Base-by-base conservation (phyloP, 2,329 filamentous ascomycete species). In the Zymoseptoria ardabiliae region DNA sequence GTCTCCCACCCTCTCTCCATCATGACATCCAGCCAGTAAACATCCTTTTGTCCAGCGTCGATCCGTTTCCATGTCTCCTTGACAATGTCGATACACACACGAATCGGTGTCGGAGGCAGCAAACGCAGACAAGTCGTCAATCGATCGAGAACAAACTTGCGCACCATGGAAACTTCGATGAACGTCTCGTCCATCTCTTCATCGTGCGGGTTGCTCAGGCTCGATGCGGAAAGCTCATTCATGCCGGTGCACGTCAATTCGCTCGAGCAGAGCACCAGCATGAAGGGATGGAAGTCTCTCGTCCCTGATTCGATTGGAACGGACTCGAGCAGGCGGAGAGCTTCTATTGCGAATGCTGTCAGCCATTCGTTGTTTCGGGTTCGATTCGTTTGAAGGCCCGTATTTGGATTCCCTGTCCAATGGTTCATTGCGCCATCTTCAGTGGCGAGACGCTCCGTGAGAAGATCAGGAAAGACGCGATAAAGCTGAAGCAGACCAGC, bases 1-100 rank as follows among this genome's bases (percentile, higher is more conserved):
- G 81, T 83, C 67, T 83, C 78, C 79, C 80, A 83, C 8, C 80
- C 79, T 59, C 80, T 82, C 68, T 82, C 78, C 63, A 81, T 79
- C 79, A 83, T 82, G 4, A 84, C 76, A 68, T 84, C 81, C 62
- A 83, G 76, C 81, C 81, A 84, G 66, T 82, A 83, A 2, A 77
- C 73, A 50, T 78, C 74, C 13, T 76, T 72, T 1, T 64, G 60
- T 48, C 79, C 79, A 7, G 73, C 73, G 63, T 84, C 81, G 65
- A 81, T 76, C 56, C 77, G 71, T 53, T 71, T 69, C 81, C 81
- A 83, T 0, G 81, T 80, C 68, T 82, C 80, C 59, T 76, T 74
- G 20, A 83, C 77, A 11, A 83, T 71, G 52, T 77, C 71, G 10
- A 82, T 71, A 65, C 80, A 79, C 10, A 78, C 75, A 59, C 75